Evolutionary conservation across 2,329 filamentous ascomycete species (phyloP), one percentile per base, ranked within the genome.

Genomic region (Emergomyces pasteurianus): DNA sequence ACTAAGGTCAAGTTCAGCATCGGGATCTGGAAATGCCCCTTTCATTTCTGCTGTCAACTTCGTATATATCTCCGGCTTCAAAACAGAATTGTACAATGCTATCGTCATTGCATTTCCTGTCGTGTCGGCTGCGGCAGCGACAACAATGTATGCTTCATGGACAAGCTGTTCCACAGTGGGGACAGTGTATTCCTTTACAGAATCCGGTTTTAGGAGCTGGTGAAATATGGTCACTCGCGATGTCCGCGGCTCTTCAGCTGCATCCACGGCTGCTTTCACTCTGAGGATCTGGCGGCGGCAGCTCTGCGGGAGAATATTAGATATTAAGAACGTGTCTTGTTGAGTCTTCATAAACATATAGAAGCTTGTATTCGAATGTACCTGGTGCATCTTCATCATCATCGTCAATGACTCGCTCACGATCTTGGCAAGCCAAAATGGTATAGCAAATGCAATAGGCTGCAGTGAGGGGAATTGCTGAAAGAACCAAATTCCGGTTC

Each of bases 21-120:
- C 61, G 2, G 65, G 60, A 38, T 72, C 66, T 3, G 73, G 71
- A 60, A 74, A 73, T 1, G 63, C 66, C 2, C 65, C 58, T 21
- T 64, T 60, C 52, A 77, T 59, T 60, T 76, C 73, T 2, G 62
- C 63, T 8, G 50, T 65, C n/a, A 71, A 61, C 18, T 58, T 65
- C 10, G 50, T 18, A 50, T 69, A 71, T 1, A 73, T 72, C 1
- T 64, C 53, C 3, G 62, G 67, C 49, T 72, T 68, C 7, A 60
- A 58, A 2, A 73, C 62, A 1, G 69, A 63, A 47, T 74, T 64
- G 63, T 72, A 73, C 1, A 65, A 49, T 28, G 69, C 67, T 47
- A 72, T 67, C 0, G 69, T 73, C 62, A 73, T 59, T 4, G 67
- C 69, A 64, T 74, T 73, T 0, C 71, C 70, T 0, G 71, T 74